Evolutionary conservation across 129 eudicot genomes (phyloP).

Genomic region (Chrysanthemum lavandulifolium): DNA sequence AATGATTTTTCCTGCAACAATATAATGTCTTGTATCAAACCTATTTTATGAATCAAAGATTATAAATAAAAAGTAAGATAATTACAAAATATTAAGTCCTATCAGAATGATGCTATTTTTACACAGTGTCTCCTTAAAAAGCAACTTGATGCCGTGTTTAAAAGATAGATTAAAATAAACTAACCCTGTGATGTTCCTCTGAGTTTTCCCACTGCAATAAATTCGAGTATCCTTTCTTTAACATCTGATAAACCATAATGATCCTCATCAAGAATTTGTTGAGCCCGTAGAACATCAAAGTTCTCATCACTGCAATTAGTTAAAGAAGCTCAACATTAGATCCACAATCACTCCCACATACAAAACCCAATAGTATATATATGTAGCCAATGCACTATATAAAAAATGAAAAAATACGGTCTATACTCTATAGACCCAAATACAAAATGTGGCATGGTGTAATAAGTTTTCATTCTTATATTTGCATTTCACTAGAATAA

Average conservation of each 20-base stretch:
- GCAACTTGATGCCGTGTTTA: neutral
- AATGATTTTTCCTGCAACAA: constrained; percentile 69
- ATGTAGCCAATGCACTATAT: constrained; percentile 7
- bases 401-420: neutral
- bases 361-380: constrained; percentile 16
- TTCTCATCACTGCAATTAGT: constrained; percentile 81
- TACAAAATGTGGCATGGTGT: too few relatives aligned
- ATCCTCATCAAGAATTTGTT: constrained; percentile 90
- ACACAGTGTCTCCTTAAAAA: neutral
- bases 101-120: neutral
- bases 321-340: constrained; percentile 13
- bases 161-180: constrained; percentile 21
- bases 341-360: constrained; percentile 16
- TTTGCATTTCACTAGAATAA: neutral
- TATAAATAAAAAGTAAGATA: neutral
- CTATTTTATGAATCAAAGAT: neutral
- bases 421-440: neutral
- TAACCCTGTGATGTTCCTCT: constrained; percentile 95
- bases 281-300: constrained; percentile 83
- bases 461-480: too few relatives aligned
- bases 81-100: neutral
- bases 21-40: constrained; percentile 5
- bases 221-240: constrained; percentile 96
- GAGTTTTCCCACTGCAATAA: constrained; percentile 97
- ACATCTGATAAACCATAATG: constrained; percentile 94